phyloP scores from a whole-genome alignment of 106 monocot genomes.

The Chionographis japonica region DNA sequence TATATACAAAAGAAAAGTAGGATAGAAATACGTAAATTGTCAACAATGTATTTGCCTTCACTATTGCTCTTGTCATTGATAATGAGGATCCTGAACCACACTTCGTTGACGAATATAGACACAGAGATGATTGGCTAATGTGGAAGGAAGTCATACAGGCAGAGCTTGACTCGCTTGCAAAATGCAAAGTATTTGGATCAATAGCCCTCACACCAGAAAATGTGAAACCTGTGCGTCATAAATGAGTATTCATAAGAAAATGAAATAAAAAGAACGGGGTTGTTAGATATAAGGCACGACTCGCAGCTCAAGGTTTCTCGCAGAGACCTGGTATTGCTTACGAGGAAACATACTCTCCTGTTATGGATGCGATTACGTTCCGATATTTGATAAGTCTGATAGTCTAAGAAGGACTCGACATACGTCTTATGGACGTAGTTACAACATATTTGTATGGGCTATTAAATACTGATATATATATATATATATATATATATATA shows the following conservation, averaged over 20 bases:
- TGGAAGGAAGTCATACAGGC: neutral
- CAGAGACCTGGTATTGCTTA: neutral
- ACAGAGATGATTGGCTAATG: neutral
- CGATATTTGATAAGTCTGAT: neutral
- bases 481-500: neutral
- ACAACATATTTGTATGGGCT: neutral
- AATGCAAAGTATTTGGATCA: neutral
- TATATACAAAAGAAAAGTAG: no score
- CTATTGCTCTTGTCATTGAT: no score
- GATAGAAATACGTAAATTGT: no score
- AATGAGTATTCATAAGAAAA: conserved; percentile 4
- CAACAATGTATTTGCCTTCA: no score
- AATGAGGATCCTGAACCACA: no score
- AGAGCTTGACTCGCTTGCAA: neutral
- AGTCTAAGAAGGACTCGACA: neutral
- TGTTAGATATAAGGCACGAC: neutral
- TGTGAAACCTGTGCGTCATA: neutral
- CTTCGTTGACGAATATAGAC: neutral
- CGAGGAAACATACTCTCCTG: conserved; percentile 4
- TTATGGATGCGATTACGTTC: neutral
- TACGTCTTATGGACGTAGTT: neutral
- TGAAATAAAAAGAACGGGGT: neutral
- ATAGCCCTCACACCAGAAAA: neutral
- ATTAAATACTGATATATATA: no score
- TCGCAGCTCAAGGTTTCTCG: neutral